phyloP scores from a whole-genome alignment of 2,329 filamentous ascomycete genomes.

The Sclerotinia glacialis region DNA sequence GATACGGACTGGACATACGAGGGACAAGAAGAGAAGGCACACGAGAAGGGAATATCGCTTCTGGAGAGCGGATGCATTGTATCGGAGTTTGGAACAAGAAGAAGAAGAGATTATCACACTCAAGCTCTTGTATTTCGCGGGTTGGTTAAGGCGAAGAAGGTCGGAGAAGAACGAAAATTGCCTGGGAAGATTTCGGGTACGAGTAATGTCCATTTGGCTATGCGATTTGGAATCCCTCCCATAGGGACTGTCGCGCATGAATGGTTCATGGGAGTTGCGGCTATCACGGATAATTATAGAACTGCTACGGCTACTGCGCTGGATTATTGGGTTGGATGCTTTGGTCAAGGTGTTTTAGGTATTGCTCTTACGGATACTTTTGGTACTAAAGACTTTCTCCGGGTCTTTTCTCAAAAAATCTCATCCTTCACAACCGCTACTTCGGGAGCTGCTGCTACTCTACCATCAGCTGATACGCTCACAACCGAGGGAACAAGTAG shows the following conservation, averaged over 20 bases:
- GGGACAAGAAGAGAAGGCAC: constrained; percentile 81
- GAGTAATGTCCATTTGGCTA: constrained; percentile 95
- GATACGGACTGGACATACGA: constrained; percentile 89
- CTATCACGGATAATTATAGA: constrained; percentile 82
- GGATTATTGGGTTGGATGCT: constrained; percentile 85
- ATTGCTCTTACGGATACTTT: constrained; percentile 97
- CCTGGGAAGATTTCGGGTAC: constrained; percentile 78
- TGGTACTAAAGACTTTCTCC: constrained; percentile 84
- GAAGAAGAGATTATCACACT: constrained; percentile 89
- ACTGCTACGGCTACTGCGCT: constrained; percentile 81
- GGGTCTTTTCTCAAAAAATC: constrained; percentile 72
- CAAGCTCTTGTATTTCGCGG: constrained; percentile 90
- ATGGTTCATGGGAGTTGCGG: constrained; percentile 99
- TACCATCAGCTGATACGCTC: constrained; percentile 29
- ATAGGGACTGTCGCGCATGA: constrained; percentile 93
- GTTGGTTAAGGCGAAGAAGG: constrained; percentile 72
- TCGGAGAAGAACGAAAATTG: constrained; percentile 62
- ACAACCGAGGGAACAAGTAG: constrained; percentile 2
- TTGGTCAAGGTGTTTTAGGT: constrained; percentile 77
- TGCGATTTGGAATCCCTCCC: constrained; percentile 81
- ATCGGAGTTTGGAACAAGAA: constrained; percentile 89
- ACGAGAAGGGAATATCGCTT: constrained; percentile 72
- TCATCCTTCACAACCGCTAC: constrained; percentile 42
- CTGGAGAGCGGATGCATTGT: constrained; percentile 81
- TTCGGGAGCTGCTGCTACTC: constrained; percentile 28